Evolutionary conservation across 331 rosid genomes (phyloP).

Genomic region (Stylosanthes scabra): DNA sequence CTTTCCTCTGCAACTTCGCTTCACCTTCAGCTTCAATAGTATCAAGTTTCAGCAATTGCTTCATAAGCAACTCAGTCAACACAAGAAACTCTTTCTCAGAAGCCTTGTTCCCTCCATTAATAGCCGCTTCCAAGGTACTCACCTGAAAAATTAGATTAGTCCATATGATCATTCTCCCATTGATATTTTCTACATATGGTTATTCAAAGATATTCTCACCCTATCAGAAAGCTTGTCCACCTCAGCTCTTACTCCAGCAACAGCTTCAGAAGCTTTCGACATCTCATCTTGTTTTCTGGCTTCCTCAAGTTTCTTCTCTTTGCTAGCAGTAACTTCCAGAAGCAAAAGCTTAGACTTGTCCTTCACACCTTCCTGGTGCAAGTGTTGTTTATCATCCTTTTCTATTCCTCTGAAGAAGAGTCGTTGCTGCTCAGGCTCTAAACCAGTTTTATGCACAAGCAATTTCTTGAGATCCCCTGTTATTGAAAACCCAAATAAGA

Average conservation of each 20-base stretch:
- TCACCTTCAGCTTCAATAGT: constrained; percentile 88
- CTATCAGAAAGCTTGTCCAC: constrained; percentile 75
- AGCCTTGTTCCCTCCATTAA: constrained; percentile 63
- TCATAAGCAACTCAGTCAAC: constrained; percentile 84
- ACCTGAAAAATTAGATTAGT: constrained; percentile 53
- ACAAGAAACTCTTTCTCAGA: constrained; percentile 73
- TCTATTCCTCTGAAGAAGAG: constrained; percentile 87
- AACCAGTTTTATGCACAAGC: constrained; percentile 61
- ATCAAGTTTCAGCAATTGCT: constrained; percentile 87
- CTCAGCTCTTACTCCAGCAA: constrained; percentile 70
- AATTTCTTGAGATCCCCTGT: constrained; percentile 79
- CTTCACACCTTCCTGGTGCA: constrained; percentile 79
- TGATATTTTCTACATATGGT: constrained; percentile 14
- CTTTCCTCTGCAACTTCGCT: constrained; percentile 78
- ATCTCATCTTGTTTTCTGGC: constrained; percentile 49
- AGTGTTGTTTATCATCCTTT: constrained; percentile 69
- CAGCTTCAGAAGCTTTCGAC: constrained; percentile 62
- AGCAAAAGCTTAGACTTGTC: constrained; percentile 70
- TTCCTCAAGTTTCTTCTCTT: constrained; percentile 64
- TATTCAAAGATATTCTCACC: constrained; percentile 51
- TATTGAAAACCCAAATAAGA: constrained; percentile 28
- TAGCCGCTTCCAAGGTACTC: constrained; percentile 67
- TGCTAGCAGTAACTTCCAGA: constrained; percentile 54
- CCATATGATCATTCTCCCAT: constrained; percentile 25
- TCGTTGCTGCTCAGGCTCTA: constrained; percentile 71